Evolutionary conservation across 139 green algal species (phyloP).

Genomic region (Coelastrella sp.): DNA sequence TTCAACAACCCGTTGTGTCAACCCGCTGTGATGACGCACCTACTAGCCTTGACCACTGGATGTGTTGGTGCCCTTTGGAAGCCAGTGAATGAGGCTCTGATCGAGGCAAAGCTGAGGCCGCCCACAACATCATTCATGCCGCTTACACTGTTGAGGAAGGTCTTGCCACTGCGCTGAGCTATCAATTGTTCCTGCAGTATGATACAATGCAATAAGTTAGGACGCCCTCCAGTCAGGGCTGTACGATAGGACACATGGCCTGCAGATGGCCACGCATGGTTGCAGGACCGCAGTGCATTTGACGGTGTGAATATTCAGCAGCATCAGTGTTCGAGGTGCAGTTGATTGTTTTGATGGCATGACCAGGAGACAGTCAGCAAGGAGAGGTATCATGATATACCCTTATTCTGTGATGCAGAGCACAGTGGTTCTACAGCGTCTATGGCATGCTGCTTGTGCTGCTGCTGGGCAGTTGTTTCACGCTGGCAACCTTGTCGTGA

Average conservation of each 20-base stretch:
- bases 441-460: too few relatives aligned
- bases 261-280: neutral
- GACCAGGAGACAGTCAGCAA: neutral
- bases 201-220: neutral
- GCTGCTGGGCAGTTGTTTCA: too few relatives aligned
- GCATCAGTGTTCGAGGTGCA: neutral
- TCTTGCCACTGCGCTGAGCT: constrained; percentile 37
- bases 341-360: neutral
- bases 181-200: constrained; percentile 23
- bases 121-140: neutral
- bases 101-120: too few relatives aligned
- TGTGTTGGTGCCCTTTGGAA: too few relatives aligned
- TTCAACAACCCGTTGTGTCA: too few relatives aligned
- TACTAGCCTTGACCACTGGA: too few relatives aligned
- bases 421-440: too few relatives aligned
- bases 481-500: neutral
- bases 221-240: neutral
- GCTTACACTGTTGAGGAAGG: constrained; percentile 9
- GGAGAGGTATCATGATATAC: neutral
- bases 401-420: too few relatives aligned
- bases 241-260: neutral
- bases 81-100: too few relatives aligned
- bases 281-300: neutral
- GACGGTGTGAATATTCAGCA: neutral
- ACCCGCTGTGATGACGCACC: too few relatives aligned